Percentiles rank a stretch among this genome's conserved stretches.
Conservation (phyloP, 306 rosid genomes). For the Nissolia schottii region DNA sequence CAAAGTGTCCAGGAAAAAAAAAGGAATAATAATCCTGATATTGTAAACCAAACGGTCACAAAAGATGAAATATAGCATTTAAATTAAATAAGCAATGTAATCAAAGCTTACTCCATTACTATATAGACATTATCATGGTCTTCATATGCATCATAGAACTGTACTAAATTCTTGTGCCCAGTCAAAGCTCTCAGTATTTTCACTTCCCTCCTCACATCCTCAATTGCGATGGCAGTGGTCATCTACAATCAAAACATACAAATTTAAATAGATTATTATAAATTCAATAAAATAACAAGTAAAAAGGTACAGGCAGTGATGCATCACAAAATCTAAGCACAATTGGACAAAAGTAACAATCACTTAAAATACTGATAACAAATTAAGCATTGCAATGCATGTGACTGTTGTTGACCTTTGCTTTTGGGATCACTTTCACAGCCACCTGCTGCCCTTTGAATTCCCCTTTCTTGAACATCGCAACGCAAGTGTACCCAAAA, state of each 20-base stretch:
- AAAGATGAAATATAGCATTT: neutral
- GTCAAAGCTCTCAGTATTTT: constrained; percentile 74
- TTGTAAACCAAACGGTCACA: neutral
- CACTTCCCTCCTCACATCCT: constrained; percentile 87
- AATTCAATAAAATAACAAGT: neutral
- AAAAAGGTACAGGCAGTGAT: neutral
- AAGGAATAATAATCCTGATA: neutral
- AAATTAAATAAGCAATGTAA: constrained; percentile 7
- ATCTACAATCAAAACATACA: constrained; percentile 40
- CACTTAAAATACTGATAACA: neutral
- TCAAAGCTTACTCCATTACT: constrained; percentile 74
- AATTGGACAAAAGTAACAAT: neutral
- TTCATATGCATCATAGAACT: constrained; percentile 67
- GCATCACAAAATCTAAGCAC: neutral
- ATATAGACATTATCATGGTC: constrained; percentile 72
- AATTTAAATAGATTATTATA: constrained; percentile 5
- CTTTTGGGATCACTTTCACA: constrained; percentile 75
- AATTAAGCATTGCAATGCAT: neutral
- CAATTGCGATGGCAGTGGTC: constrained; percentile 83
- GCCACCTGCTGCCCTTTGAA: constrained; percentile 63
- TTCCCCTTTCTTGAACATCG: constrained; percentile 66
- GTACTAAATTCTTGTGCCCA: constrained; percentile 65
- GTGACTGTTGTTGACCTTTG: constrained; percentile 43
- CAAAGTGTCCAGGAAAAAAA: neutral
- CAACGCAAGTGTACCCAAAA: constrained; percentile 71